Evolutionary conservation across 139 green algal genomes (phyloP).

Genomic region (Micractinium conductrix): DNA sequence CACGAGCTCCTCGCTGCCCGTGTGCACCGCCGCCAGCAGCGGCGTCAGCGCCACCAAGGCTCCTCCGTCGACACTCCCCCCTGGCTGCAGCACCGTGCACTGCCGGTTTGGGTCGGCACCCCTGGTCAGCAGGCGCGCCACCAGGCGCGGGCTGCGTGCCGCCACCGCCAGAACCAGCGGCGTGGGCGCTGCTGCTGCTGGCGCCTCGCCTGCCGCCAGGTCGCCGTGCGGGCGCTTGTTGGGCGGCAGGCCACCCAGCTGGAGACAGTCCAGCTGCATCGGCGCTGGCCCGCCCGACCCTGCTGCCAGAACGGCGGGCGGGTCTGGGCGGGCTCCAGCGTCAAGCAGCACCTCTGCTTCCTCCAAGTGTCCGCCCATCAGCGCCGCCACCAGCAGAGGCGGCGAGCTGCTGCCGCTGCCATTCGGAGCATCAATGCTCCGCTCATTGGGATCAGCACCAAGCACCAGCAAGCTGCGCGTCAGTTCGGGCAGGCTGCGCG

Average conservation of each 20-base stretch:
- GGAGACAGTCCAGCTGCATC: no score
- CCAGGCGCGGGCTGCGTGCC: background rate
- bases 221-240: background rate
- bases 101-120: background rate
- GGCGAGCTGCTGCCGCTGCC: background rate
- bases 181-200: background rate
- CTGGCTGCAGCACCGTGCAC: background rate
- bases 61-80: no score
- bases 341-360: conserved; percentile 9
- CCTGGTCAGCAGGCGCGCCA: background rate
- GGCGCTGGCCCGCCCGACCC: background rate
- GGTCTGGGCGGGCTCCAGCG: background rate
- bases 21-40: conserved; percentile 11
- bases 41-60: conserved; percentile 9
- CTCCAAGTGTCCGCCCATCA: conserved; percentile 22
- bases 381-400: background rate
- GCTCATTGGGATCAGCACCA: background rate
- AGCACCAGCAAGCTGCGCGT: background rate
- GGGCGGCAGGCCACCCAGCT: background rate
- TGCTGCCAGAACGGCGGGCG: background rate
- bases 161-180: conserved; percentile 19
- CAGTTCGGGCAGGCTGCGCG: background rate
- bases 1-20: background rate
- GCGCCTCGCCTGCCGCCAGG: background rate
- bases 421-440: no score